Base-by-base conservation (phyloP, 2,329 filamentous ascomycete genomes). In the Microcyclospora pomicola region DNA sequence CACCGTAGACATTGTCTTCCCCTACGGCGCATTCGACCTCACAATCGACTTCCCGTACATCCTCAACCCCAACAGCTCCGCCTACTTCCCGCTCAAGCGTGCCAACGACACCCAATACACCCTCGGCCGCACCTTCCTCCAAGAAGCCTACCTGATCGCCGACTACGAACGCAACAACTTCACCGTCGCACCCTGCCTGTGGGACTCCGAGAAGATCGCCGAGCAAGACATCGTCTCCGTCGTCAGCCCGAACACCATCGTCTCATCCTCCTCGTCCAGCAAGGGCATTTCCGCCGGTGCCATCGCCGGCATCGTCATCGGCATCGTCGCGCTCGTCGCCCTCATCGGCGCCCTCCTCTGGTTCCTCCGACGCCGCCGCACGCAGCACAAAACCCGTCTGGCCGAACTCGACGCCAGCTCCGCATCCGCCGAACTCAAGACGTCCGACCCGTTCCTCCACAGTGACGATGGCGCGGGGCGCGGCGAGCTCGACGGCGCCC, bases 61-160 rank as follows among this genome's bases (percentile, higher is more conserved):
- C 16, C 35, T 36, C 37, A 52, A 53, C 27, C 42, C 44, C n/a
- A 51, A 53, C 36, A 43, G 42, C 9, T 47, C 45, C 2, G 45
- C 44, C 37, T 60, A 60, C 44, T 60, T 59, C 43, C 58, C 58
- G 2, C 45, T 61, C 14, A 50, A 53, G 35, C 48, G 56, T 19
- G 43, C 42, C 2, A 58, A 57, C 36, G 42, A 48, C 10, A 53
- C 52, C 2, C 58, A 61, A 36, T 59, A 59, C 44, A 59, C 55
- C 1, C 47, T 61, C 1, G 58, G 58, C 15, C 53, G 58, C 9
- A 45, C 53, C 0, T 61, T 61, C 46, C 46, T 61, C 19, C 58
- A 61, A 42, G 57, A 61, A 47, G 56, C 58, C n/a, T 61, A 61
- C 36, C 38, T 61, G 5, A 55, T 57, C 31, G 53, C 51, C 6